Conservation (phyloP, 768 basidiomycete genomes). For the Lentinula guzmanii region DNA sequence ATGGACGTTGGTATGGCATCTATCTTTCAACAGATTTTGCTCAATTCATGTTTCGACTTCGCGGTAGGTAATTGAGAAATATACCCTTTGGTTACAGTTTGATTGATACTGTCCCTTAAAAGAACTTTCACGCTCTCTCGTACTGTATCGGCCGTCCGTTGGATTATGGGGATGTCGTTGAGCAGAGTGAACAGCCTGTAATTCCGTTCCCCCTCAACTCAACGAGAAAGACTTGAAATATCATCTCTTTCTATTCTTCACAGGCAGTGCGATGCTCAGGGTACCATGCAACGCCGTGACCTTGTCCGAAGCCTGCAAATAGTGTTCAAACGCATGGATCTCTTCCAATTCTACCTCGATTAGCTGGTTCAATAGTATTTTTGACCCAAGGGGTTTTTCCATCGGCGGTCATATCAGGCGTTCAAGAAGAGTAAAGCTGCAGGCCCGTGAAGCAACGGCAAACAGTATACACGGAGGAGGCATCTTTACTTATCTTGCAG, state of each 20-base stretch:
- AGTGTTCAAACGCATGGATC: constrained; percentile 65
- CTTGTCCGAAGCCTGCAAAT: constrained; percentile 87
- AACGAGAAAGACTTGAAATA: constrained; percentile 34
- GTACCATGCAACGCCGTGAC: constrained; percentile 63
- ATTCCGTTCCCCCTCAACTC: constrained; percentile 42
- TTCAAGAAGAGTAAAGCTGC: background rate
- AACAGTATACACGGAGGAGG: background rate
- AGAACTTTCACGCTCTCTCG: too few relatives aligned
- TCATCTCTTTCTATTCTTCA: constrained; percentile 57
- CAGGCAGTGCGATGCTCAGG: constrained; percentile 76
- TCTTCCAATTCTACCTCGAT: constrained; percentile 53
- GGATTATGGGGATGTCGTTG: too few relatives aligned
- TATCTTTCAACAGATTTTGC: constrained; percentile 47
- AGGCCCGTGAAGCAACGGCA: background rate
- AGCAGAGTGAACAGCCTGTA: too few relatives aligned
- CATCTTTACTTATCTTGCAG: background rate
- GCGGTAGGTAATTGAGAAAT: constrained; percentile 43
- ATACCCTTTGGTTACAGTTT: too few relatives aligned
- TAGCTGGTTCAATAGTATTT: constrained; percentile 26
- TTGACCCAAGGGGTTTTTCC: background rate
- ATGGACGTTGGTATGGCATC: too few relatives aligned
- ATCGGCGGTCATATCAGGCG: background rate
- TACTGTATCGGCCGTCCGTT: too few relatives aligned
- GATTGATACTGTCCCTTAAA: too few relatives aligned
- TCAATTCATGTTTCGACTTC: constrained; percentile 63